Evolutionary conservation across 2,329 filamentous ascomycete genomes (phyloP).

Genomic region (Ceratocystis lukuohia): DNA sequence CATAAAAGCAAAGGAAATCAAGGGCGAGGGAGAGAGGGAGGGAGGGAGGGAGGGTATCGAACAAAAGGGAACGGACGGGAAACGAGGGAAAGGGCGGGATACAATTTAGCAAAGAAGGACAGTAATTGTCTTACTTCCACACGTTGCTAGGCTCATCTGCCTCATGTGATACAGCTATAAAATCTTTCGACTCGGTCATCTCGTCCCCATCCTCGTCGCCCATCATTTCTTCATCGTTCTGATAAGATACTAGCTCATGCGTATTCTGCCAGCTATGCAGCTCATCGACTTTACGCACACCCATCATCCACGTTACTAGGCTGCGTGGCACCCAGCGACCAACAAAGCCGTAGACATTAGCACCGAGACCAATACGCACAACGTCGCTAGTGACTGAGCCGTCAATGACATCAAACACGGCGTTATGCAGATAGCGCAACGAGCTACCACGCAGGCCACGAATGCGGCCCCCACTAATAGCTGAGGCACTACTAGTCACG

Average conservation of each 20-base stretch:
- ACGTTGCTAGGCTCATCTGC: slow-evolving; percentile 25
- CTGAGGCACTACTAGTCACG: slow-evolving; percentile 40
- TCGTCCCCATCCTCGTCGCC: slow-evolving; percentile 10
- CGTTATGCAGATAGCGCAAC: slow-evolving; percentile 66
- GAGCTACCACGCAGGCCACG: slow-evolving; percentile 54
- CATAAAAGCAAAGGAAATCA: not conserved
- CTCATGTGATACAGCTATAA: slow-evolving; percentile 36
- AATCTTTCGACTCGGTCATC: slow-evolving; percentile 31
- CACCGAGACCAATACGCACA: slow-evolving; percentile 72
- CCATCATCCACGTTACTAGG: slow-evolving; percentile 89
- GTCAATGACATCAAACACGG: slow-evolving; percentile 80
- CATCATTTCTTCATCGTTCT: slow-evolving; percentile 7
- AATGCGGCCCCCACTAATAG: slow-evolving; percentile 43
- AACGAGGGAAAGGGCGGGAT: not conserved
- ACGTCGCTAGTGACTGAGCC: slow-evolving; percentile 46
- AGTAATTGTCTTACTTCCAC: slow-evolving; percentile 24
- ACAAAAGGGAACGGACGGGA: not conserved
- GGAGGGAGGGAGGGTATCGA: not conserved
- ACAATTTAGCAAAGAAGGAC: not conserved
- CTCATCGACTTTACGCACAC: slow-evolving; percentile 50
- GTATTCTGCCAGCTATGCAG: slow-evolving; percentile 40
- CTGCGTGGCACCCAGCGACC: slow-evolving; percentile 65
- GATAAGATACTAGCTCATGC: not conserved
- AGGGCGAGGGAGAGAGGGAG: no score
- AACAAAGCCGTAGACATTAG: slow-evolving; percentile 71